A percentile compares a stretch with the other conserved stretches of the same genome.
phyloP scores from a whole-genome alignment of 2,329 filamentous ascomycete species.

The Xylaria sp. region DNA sequence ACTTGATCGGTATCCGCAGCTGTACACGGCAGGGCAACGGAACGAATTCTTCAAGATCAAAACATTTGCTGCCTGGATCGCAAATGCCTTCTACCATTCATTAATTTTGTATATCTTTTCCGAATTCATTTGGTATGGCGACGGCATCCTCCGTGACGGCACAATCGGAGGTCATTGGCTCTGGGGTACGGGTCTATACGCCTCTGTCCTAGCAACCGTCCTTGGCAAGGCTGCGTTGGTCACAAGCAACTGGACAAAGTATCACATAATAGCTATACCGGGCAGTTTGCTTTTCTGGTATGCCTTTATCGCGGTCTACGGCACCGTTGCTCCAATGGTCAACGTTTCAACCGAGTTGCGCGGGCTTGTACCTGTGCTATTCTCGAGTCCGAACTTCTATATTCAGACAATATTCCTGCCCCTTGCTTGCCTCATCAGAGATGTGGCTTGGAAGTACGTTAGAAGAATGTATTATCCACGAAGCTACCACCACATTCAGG shows the following conservation, averaged over 20 bases:
- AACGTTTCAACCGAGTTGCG: constrained; percentile 85
- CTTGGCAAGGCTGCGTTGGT: constrained; percentile 94
- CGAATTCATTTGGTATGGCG: constrained; percentile 82
- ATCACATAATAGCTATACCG: constrained; percentile 93
- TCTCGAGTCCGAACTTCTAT: constrained; percentile 88
- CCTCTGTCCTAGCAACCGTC: constrained; percentile 90
- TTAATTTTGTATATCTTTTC: constrained; percentile 89
- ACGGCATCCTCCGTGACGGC: constrained; percentile 82
- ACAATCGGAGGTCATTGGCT: constrained; percentile 94
- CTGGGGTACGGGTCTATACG: constrained; percentile 96
- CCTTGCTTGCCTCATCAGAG: constrained; percentile 82
- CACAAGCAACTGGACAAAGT: constrained; percentile 99
- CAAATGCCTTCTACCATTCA: constrained; percentile 95
- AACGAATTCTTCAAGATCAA: constrained; percentile 94
- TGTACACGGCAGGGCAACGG: constrained; percentile 92
- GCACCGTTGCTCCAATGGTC: constrained; percentile 83
- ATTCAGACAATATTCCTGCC: constrained; percentile 86
- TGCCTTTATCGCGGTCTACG: constrained; percentile 88
- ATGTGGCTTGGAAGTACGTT: constrained; percentile 96
- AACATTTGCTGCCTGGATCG: constrained; percentile 92
- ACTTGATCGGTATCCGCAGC: constrained; percentile 93
- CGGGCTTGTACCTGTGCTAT: constrained; percentile 84
- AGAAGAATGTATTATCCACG: constrained; percentile 98
- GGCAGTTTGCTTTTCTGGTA: constrained; percentile 94
- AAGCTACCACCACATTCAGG: constrained; percentile 97